Conservation (phyloP, 1,284 basidiomycete species). For the Cryptococcus neoformans region DNA sequence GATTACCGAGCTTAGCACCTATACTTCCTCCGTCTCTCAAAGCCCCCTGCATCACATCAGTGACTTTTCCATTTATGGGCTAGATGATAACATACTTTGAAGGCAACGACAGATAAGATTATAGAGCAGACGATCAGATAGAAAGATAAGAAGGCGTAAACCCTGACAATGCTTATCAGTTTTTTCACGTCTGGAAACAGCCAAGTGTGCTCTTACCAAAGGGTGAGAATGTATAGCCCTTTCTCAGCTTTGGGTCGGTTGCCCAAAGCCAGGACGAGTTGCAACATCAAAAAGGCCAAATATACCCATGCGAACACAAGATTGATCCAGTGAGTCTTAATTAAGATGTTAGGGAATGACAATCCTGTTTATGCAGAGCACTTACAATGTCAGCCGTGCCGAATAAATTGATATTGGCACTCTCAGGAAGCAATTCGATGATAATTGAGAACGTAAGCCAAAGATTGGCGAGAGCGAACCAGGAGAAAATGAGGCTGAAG, state of each 20-base stretch:
- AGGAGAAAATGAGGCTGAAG: slow-evolving; percentile 77
- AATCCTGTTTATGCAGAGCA: not conserved
- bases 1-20: slow-evolving; percentile 57
- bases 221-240: slow-evolving; percentile 71
- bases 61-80: not conserved
- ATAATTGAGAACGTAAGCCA: slow-evolving; percentile 97
- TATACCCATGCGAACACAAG: slow-evolving; percentile 81
- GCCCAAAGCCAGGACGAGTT: slow-evolving; percentile 90
- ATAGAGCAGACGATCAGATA: slow-evolving; percentile 84
- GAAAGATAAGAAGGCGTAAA: slow-evolving; percentile 70
- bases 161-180: slow-evolving; percentile 52
- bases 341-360: slow-evolving; percentile 7
- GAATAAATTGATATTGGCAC: slow-evolving; percentile 60
- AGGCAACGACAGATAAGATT: slow-evolving; percentile 73
- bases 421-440: slow-evolving; percentile 74
- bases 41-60: slow-evolving; percentile 54
- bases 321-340: slow-evolving; percentile 91
- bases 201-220: slow-evolving; percentile 44
- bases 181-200: not conserved
- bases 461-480: slow-evolving; percentile 89
- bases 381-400: slow-evolving; percentile 63
- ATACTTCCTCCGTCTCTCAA: slow-evolving; percentile 33
- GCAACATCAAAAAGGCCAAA: slow-evolving; percentile 73
- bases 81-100: slow-evolving; percentile 56
- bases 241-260: slow-evolving; percentile 96